Base-by-base conservation (phyloP, 2,329 filamentous ascomycete species). In the Paracoccidioides brasiliensis region DNA sequence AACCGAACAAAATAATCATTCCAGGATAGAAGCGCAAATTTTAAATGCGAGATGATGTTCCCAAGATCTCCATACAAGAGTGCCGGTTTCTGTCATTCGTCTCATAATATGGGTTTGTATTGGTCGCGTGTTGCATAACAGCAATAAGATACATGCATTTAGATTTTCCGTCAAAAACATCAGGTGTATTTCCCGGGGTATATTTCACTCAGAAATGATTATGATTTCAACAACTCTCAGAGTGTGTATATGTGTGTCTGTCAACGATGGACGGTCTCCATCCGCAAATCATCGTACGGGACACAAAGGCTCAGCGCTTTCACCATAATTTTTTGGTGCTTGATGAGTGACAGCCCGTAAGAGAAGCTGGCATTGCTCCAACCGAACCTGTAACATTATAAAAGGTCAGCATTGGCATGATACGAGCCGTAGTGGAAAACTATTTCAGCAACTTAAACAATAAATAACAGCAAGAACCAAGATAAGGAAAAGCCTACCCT, bases 291-390 rank as follows among this genome's bases (percentile, higher is more conserved):
- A 35, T 54, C 53, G 22, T 54, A 54, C 10, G 53, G 53, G 22
- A 54, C 53, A 40, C 53, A 54, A 3, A 54, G 53, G 6, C 45
- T 37, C 53, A 54, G 33, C 32, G 53, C 53, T 28, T 49, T 46
- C 35, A 49, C 45, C 53, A 54, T 54, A 9, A 49, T 5, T 12
- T 46, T 54, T 14, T 22, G 33, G 33, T 54, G 43, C 43, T 83
- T 86, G 59, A 90, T 78, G 61, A 91, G 84, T 64, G 87, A 82
- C 57, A 94, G 78, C 53, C 88, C 88, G 65, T 90, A 88, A 58
- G 93, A 84, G 68, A 90, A 94, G 67, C 87, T 91, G 63, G 88
- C 88, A 66, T 94, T 94, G 65, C 93, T 88, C 88, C 88, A 94
- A 54, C 88, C 88, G 66, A 94, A 94, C 54, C 88, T 91, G 8